Conservation (phyloP, 208 protist genomes). For the Leishmania aethiopica region DNA sequence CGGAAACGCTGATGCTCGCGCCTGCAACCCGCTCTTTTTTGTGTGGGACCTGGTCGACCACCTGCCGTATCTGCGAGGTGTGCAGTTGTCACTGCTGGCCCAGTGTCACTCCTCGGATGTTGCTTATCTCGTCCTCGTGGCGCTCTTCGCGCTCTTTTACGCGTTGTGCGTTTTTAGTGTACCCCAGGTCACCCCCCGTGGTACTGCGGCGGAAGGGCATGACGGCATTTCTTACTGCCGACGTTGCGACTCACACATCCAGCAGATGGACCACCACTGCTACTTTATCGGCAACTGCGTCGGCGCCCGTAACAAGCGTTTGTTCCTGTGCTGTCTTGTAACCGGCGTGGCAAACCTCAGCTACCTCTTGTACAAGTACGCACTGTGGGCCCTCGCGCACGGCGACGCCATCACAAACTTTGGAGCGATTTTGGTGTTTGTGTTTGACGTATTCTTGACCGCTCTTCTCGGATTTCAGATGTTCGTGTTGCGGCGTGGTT, state of each 20-base stretch:
- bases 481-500: conserved; percentile 25
- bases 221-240: conserved; percentile 4
- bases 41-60: conserved; percentile 43
- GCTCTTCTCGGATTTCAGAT: conserved; percentile 43
- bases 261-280: conserved; percentile 66
- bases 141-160: conserved; percentile 36
- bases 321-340: conserved; percentile 45
- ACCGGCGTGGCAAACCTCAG: conserved; percentile 46
- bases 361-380: conserved; percentile 45
- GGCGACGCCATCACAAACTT: conserved; percentile 31
- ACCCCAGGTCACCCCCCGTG: conserved; percentile 36
- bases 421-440: conserved; percentile 43
- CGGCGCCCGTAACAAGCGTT: conserved; percentile 33
- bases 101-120: conserved; percentile 34
- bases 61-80: conserved; percentile 12
- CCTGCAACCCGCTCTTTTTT: conserved; percentile 36
- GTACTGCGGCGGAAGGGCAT: conserved; percentile 33
- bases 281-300: conserved; percentile 76
- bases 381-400: conserved; percentile 38
- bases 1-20: not conserved
- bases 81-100: conserved; percentile 10
- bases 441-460: conserved; percentile 29
- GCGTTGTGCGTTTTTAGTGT: conserved; percentile 48
- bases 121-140: conserved; percentile 34
- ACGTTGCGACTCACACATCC: conserved; percentile 37